These are phyloP conservation scores for Penicillium hordei DNA, from an alignment of 2,329 filamentous ascomycete genomes.

Conservation along the genomic window DNA sequence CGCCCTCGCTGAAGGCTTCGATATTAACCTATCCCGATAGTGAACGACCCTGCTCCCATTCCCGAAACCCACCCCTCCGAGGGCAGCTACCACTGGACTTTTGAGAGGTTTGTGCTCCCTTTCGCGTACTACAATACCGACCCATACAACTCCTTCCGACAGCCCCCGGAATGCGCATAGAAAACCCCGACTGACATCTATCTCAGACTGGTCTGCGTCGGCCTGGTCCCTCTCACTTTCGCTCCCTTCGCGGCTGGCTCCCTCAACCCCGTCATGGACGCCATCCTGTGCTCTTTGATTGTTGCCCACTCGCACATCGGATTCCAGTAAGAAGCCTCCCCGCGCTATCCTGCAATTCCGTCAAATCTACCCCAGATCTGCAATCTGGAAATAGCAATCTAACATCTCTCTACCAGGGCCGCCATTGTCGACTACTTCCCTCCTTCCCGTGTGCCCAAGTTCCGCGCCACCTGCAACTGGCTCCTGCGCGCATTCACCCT, in stretches of 20 bases:
- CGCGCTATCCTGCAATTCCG: not conserved
- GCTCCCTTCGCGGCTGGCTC: slow-evolving; percentile 90
- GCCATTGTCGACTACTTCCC: slow-evolving; percentile 92
- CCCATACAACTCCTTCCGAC: not conserved
- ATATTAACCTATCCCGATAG: slow-evolving; percentile 44
- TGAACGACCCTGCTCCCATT: slow-evolving; percentile 81
- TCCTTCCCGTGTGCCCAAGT: slow-evolving; percentile 64
- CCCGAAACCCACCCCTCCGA: slow-evolving; percentile 72
- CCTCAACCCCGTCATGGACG: slow-evolving; percentile 85
- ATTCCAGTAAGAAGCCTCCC: slow-evolving; percentile 66
- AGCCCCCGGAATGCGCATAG: not conserved
- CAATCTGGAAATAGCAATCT: slow-evolving; percentile 8
- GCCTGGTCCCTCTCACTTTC: slow-evolving; percentile 80
- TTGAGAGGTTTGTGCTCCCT: slow-evolving; percentile 64
- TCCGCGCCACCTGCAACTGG: slow-evolving; percentile 71
- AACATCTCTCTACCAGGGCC: slow-evolving; percentile 46
- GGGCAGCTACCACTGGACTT: slow-evolving; percentile 98
- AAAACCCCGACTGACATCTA: slow-evolving; percentile 2
- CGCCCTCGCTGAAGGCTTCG: not conserved
- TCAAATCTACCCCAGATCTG: not conserved
- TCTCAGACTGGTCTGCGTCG: slow-evolving; percentile 69
- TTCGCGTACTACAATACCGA: not conserved
- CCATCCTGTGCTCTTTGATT: slow-evolving; percentile 75
- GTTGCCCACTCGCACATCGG: slow-evolving; percentile 95
- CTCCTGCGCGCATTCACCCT: slow-evolving; percentile 74